Percentiles rank a stretch among this genome's conserved stretches.
Conservation (phyloP, 768 basidiomycete genomes). For the Mycena leptocephala region DNA sequence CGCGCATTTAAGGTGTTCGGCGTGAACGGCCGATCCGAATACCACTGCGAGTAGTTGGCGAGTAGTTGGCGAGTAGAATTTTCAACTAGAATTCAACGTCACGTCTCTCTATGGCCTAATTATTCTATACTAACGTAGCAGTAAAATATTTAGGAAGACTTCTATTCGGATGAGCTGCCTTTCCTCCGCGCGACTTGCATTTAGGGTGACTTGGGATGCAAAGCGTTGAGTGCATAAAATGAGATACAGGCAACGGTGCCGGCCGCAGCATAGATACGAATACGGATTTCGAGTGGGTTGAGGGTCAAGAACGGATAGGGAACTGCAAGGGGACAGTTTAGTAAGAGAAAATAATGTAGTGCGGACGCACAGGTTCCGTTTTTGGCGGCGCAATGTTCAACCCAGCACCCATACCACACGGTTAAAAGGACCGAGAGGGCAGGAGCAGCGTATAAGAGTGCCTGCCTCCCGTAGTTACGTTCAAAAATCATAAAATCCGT, state of each 20-base stretch:
- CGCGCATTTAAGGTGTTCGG: background rate
- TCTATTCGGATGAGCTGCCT: too few species aligned
- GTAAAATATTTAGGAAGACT: too few species aligned
- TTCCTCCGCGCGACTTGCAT: background rate
- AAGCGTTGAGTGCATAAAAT: slow-evolving; percentile 72
- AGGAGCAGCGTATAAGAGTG: slow-evolving; percentile 48
- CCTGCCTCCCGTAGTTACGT: slow-evolving; percentile 61
- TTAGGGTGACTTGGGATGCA: slow-evolving; percentile 56
- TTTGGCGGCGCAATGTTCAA: slow-evolving; percentile 75
- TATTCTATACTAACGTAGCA: too few species aligned
- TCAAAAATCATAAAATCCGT: slow-evolving; percentile 82
- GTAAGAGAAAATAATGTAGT: background rate
- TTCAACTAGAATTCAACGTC: too few species aligned
- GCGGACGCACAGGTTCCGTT: slow-evolving; percentile 71
- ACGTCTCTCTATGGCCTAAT: too few species aligned
- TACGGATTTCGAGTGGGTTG: slow-evolving; percentile 65
- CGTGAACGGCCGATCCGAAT: background rate
- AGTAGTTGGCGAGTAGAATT: too few species aligned
- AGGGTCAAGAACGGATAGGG: slow-evolving; percentile 89
- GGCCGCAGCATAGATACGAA: slow-evolving; percentile 73
- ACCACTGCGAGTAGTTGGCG: too few species aligned
- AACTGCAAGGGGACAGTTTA: slow-evolving; percentile 58
- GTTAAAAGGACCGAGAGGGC: slow-evolving; percentile 47
- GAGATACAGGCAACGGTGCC: slow-evolving; percentile 67
- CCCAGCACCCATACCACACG: slow-evolving; percentile 73